Percentiles rank a stretch among this genome's conserved stretches.
Evolutionary conservation across 1,284 basidiomycete genomes (phyloP).

Genomic region (Peniophora sp.): DNA sequence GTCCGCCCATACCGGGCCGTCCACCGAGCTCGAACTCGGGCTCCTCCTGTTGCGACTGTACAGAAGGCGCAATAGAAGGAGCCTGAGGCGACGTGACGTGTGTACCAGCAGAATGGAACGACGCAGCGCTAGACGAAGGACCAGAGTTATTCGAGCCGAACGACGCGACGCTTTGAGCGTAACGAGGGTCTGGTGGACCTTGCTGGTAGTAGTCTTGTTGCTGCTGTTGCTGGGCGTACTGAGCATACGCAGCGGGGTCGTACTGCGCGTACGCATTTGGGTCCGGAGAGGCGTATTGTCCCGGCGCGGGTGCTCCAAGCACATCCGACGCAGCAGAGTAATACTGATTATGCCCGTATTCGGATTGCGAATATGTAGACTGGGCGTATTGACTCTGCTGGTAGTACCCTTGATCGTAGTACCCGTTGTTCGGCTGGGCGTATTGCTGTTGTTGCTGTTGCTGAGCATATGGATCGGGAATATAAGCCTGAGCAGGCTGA

Average conservation of each 20-base stretch:
- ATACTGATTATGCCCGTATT: conserved; percentile 41
- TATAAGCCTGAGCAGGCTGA: too few relatives aligned
- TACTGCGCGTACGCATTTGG: neutral
- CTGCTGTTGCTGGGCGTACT: conserved; percentile 8
- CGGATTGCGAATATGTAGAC: conserved; percentile 17
- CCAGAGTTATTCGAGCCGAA: conserved; percentile 6
- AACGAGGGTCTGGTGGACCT: conserved; percentile 5
- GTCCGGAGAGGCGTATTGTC: neutral
- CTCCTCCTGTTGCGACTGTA: conserved; percentile 7
- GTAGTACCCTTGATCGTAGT: neutral
- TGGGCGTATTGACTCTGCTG: conserved; percentile 11
- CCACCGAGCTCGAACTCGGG: conserved; percentile 39
- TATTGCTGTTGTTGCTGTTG: neutral
- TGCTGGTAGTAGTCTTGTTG: conserved; percentile 3
- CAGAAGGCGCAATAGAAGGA: conserved; percentile 15
- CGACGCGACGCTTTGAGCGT: conserved; percentile 2
- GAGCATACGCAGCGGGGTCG: conserved; percentile 6
- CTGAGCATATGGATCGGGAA: too few relatives aligned
- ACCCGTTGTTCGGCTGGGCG: neutral
- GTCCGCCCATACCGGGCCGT: conserved; percentile 51
- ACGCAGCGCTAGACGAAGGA: conserved; percentile 5
- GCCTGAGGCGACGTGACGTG: conserved; percentile 16
- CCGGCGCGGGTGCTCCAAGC: conserved; percentile 59
- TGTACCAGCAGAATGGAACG: conserved; percentile 9
- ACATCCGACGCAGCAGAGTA: conserved; percentile 76